Percentiles rank a stretch among this genome's conserved stretches.
phyloP scores from a whole-genome alignment of 805 yeast genomes.

The Saccharomycopsis microspora region DNA sequence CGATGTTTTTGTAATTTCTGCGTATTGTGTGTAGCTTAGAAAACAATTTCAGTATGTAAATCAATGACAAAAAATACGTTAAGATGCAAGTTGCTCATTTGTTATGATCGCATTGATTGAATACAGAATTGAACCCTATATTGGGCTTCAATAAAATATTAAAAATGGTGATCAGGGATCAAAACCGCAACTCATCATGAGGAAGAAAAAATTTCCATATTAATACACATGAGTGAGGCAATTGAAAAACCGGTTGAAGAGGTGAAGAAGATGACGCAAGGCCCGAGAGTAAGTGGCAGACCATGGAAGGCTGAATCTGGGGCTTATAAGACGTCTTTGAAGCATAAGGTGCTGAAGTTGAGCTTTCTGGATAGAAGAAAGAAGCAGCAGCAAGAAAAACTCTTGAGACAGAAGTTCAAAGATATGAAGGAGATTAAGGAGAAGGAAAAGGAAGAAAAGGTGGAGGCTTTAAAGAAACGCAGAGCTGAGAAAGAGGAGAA shows the following conservation, averaged over 20 bases:
- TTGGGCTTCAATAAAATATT: no score
- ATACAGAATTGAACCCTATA: no score
- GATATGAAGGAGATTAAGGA: slow-evolving; percentile 74
- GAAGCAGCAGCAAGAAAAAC: slow-evolving; percentile 54
- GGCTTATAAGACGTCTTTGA: slow-evolving; percentile 43
- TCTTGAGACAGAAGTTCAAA: slow-evolving; percentile 55
- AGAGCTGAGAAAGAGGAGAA: slow-evolving; percentile 75
- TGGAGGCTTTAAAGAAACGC: slow-evolving; percentile 55
- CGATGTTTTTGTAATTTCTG: no score
- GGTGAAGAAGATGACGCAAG: slow-evolving; percentile 23
- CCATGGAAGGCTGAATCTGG: slow-evolving; percentile 60
- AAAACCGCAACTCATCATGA: no score
- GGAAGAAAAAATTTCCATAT: no score
- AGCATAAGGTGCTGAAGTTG: slow-evolving; percentile 39
- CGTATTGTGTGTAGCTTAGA: no score
- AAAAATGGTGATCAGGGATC: no score
- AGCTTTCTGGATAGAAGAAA: slow-evolving; percentile 57
- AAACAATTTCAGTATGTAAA: no score
- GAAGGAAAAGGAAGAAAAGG: slow-evolving; percentile 38
- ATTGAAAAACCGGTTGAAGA: background rate
- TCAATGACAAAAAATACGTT: no score
- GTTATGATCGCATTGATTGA: no score
- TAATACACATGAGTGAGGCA: background rate
- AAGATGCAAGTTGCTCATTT: no score
- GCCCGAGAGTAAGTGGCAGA: slow-evolving; percentile 51